Percentiles rank a stretch among this genome's conserved stretches.
Evolutionary conservation across 768 basidiomycete species (phyloP).

Genomic region (Boletus insuetus): DNA sequence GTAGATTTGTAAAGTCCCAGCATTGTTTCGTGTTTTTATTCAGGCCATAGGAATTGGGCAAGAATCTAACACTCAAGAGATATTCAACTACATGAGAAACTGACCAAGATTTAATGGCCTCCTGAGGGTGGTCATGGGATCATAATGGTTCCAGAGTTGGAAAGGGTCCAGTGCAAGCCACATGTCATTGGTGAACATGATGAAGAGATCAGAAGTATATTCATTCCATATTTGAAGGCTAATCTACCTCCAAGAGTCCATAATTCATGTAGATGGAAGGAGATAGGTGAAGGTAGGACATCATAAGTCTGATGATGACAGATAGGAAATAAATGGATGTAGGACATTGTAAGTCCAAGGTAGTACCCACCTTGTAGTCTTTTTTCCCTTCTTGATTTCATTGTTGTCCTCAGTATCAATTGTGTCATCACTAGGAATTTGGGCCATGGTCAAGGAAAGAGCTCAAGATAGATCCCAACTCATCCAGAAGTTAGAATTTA

Average conservation of each 20-base stretch:
- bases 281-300: too few relatives aligned
- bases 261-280: not conserved
- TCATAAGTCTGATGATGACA: too few relatives aligned
- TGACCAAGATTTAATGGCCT: slow-evolving; percentile 3
- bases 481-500: too few relatives aligned
- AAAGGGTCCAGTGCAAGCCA: not conserved
- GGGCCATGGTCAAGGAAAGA: too few relatives aligned
- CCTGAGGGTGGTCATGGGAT: not conserved
- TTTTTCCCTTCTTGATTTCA: too few relatives aligned
- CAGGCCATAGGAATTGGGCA: slow-evolving; percentile 5
- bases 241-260: not conserved
- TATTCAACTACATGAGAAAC: not conserved
- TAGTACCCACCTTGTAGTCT: too few relatives aligned
- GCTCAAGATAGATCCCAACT: too few relatives aligned
- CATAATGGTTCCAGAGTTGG: not conserved
- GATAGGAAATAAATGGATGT: too few relatives aligned
- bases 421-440: too few relatives aligned
- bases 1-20: slow-evolving; percentile 1
- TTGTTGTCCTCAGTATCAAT: too few relatives aligned
- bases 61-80: slow-evolving; percentile 1
- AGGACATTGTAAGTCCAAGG: too few relatives aligned
- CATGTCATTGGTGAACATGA: slow-evolving; percentile 2
- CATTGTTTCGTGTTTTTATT: not conserved
- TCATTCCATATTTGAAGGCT: not conserved
- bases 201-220: not conserved